Evolutionary conservation across 2,329 filamentous ascomycete species (phyloP), one percentile per base, ranked within the genome.

Genomic region (Penicillium expansum): DNA sequence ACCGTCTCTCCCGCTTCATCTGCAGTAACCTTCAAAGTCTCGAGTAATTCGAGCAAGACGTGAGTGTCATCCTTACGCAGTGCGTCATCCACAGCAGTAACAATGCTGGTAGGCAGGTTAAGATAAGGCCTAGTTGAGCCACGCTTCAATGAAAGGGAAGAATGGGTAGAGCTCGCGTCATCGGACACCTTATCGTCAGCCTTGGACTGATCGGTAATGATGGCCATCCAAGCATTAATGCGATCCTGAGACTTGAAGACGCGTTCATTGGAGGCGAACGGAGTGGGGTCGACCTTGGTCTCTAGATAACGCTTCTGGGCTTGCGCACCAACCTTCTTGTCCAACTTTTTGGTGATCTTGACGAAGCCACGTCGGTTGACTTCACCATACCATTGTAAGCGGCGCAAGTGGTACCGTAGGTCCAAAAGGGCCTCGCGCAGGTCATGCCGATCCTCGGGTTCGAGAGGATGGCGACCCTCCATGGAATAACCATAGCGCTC

Each of bases 311-410:
- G 85, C 71, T 90, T 87, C 77, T 97, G 92, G 0, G 90, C 88
- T 49, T 87, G 83, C 4, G 86, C 85, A 44, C 85, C 83, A 3
- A 97, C 85, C 77, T 96, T 97, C 79, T 99, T 99, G 77, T 99
- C 94, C 44, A 97, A 80, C 77, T 99, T 99, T 80, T 99, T 99
- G 50, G 94, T 96, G 74, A 99, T 99, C 79, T 99, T 99, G 73
- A 95, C 86, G 69, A 99, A 99, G 2, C 94, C 94, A 62, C 91
- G 84, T 51, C 92, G 86, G 74, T 99, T 99, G 69, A 97, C 93
- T 76, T 97, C 93, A 48, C 92, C 93, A 72, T 97, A 99, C 92
- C 92, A 97, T 74, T 96, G 90, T 51, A 99, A 80, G 69, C 97
- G 97, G 58, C 94, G 85, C 64, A 97, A 77, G 71, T 95, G 90